Evolutionary conservation across 768 basidiomycete species (phyloP), one percentile per base, ranked within the genome.

Genomic region (Agaricus bisporus): DNA sequence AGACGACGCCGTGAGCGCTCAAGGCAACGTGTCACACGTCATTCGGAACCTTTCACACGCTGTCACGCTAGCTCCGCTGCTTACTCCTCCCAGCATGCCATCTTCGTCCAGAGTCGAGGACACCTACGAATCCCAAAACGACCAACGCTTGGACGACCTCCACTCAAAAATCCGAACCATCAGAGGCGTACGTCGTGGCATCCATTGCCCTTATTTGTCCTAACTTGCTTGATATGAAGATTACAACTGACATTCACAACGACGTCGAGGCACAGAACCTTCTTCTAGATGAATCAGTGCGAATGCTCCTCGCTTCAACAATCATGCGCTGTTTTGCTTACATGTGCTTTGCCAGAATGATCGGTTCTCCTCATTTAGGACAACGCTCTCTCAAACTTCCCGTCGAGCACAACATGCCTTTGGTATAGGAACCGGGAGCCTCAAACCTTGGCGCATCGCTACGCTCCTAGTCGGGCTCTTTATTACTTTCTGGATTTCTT

Each of bases 231-330:
- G 37, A 17, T 35, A 43, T 36, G 8, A 32, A 93, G 90, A 77
- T 94, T n/a, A 93, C 91, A 11, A 87, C 82, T 2, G 91, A 94
- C 70, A 91, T 94, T 37, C 77, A 94, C 64, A 79, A 82, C 56
- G 91, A 93, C 61, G 85, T 85, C 1, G 91, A 94, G 68, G 73
- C 84, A 9, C 91, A 93, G 70, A 92, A 93, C 61, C 63, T 79
- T 2, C 79, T 86, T 50, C 72, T 94, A 22, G 89, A 93, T 60
- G 81, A 86, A 37, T 83, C 89, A 2, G 90, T 90, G 56, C 57
- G 85, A 63, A 47, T 37, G 6, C 12, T 6, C 53, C 28, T 2
- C 18, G 6, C n/a, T 51, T 12, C 11, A 9, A 14, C 9, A 26
- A n/a, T 32, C 10, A 22, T 45, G n/a, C 17, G 14, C 37, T 14